phyloP scores from a whole-genome alignment of 2,329 filamentous ascomycete genomes.

The Fusarium sp. region DNA sequence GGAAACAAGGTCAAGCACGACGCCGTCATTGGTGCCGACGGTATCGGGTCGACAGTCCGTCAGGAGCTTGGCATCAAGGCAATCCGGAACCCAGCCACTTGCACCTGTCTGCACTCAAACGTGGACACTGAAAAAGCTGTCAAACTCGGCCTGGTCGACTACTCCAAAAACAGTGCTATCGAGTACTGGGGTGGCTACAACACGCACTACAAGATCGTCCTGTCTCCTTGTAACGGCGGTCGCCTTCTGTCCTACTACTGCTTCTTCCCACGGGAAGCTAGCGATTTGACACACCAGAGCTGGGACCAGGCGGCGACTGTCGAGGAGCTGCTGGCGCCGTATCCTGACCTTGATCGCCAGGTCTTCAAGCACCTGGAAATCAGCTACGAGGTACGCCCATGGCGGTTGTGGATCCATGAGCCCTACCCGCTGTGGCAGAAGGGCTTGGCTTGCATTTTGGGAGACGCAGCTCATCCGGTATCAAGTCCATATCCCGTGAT shows the following conservation, averaged over 20 bases:
- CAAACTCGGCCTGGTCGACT: conserved; percentile 6
- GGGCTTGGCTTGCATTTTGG: conserved; percentile 11
- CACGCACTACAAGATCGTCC: conserved; percentile 67
- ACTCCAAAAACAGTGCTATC: conserved; percentile 54
- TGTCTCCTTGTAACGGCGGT: conserved; percentile 71
- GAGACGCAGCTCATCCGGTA: conserved; percentile 24
- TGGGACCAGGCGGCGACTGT: conserved; percentile 63
- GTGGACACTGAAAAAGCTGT: conserved; percentile 13
- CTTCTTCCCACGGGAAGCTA: conserved; percentile 69
- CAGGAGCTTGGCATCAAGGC: conserved; percentile 5
- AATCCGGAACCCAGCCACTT: not conserved
- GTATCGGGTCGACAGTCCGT: conserved; percentile 12
- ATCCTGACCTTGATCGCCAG: conserved; percentile 65
- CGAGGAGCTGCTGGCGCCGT: conserved; percentile 67
- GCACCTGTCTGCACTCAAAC: conserved; percentile 17
- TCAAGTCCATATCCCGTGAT: not conserved
- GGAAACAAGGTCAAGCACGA: conserved; percentile 5
- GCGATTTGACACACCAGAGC: conserved; percentile 65
- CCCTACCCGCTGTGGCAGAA: conserved; percentile 27
- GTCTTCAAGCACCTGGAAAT: conserved; percentile 66
- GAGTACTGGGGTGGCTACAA: conserved; percentile 74
- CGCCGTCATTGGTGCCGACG: conserved; percentile 13
- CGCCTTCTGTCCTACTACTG: conserved; percentile 71
- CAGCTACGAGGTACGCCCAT: conserved; percentile 68
- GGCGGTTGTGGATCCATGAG: conserved; percentile 63